These are phyloP conservation scores for Ogataea kodamae DNA, from an alignment of 805 yeast species.

Conservation along the genomic window DNA sequence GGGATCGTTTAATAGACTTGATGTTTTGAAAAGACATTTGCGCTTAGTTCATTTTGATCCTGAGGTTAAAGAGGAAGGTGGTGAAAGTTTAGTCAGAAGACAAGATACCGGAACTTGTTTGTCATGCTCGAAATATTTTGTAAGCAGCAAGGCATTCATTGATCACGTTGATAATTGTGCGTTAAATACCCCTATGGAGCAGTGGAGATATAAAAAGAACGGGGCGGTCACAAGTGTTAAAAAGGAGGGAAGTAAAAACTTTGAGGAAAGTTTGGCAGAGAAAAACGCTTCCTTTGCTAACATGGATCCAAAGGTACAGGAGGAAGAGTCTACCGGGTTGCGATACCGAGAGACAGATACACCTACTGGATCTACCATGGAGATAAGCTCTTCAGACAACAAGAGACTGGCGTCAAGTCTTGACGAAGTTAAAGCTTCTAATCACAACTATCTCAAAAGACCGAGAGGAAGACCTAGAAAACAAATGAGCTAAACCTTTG, in stretches of 20 bases:
- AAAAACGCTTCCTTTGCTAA: constrained; percentile 4
- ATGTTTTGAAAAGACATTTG: constrained; percentile 71
- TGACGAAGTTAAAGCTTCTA: constrained; percentile 4
- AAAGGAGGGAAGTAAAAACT: constrained; percentile 22
- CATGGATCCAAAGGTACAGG: constrained; percentile 2
- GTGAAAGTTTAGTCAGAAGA: constrained; percentile 28
- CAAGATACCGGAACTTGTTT: constrained; percentile 68
- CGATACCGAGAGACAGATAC: constrained; percentile 6
- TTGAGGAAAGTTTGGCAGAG: constrained; percentile 11
- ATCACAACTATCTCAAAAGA: constrained; percentile 22
- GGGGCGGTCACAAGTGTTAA: constrained; percentile 30
- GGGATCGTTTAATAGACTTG: constrained; percentile 70
- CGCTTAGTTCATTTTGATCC: constrained; percentile 64
- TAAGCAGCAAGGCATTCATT: constrained; percentile 51
- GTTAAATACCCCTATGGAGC: constrained; percentile 32
- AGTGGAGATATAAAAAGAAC: constrained; percentile 32
- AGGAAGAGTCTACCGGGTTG: constrained; percentile 4
- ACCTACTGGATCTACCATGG: constrained; percentile 4
- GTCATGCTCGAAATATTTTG: constrained; percentile 56
- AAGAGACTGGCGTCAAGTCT: constrained; percentile 11
- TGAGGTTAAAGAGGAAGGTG: constrained; percentile 27
- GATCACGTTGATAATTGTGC: constrained; percentile 69
- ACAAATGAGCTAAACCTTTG: constrained; percentile 11
- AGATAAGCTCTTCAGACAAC: constrained; percentile 5
- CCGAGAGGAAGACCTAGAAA: constrained; percentile 29